Conservation (phyloP, 495 filamentous ascomycete genomes). For the Glonium stellatum region DNA sequence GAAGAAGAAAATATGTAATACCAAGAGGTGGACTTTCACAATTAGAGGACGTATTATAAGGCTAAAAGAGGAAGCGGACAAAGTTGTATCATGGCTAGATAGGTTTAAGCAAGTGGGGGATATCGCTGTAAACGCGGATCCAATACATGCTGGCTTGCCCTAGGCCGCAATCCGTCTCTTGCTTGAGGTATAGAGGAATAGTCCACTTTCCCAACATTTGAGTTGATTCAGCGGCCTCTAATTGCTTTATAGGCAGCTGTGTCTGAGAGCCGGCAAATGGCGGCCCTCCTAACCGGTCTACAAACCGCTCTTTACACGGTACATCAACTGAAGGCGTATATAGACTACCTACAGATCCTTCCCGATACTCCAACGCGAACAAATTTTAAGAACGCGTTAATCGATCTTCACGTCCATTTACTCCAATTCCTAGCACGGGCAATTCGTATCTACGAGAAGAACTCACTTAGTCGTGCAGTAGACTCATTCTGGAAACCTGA, state of each 20-base stretch:
- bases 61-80: conserved; percentile 11
- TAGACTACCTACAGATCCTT: background rate
- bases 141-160: conserved; percentile 37
- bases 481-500: background rate
- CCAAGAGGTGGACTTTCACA: conserved; percentile 1
- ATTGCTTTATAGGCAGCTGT: background rate
- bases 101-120: conserved; percentile 39
- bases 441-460: background rate
- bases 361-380: background rate
- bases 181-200: conserved; percentile 34
- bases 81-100: conserved; percentile 35
- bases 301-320: background rate
- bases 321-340: background rate
- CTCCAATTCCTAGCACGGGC: background rate
- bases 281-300: background rate
- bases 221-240: background rate
- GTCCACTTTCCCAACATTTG: too few relatives aligned
- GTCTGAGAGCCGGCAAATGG: background rate
- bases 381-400: background rate
- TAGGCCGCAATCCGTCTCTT: conserved; percentile 38
- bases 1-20: background rate
- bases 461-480: background rate
- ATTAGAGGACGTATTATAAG: background rate
- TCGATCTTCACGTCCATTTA: background rate
- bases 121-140: conserved; percentile 35